Conservation (phyloP, 2,329 filamentous ascomycete species). For the Pyrenophora tritici-repentis region DNA sequence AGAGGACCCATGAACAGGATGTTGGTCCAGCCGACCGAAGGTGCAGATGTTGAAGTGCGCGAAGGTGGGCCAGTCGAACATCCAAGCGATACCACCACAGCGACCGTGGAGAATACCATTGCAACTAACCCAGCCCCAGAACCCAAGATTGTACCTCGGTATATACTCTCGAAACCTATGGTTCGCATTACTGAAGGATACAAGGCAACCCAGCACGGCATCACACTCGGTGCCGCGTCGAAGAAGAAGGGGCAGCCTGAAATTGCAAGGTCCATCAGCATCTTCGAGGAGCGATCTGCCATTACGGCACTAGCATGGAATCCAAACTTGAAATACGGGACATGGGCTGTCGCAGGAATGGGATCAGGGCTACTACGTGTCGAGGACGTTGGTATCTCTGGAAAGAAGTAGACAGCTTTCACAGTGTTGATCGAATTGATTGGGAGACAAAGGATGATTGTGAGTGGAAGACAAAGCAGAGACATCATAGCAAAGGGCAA, state of each 20-base stretch:
- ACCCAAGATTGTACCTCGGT: slow-evolving; percentile 8
- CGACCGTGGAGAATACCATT: neutral
- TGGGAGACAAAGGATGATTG: neutral
- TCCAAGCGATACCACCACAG: neutral
- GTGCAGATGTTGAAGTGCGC: slow-evolving; percentile 1
- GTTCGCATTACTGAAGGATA: slow-evolving; percentile 51
- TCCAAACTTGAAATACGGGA: slow-evolving; percentile 54
- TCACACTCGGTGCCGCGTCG: slow-evolving; percentile 25
- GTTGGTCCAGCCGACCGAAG: neutral
- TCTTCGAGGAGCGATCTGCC: slow-evolving; percentile 53
- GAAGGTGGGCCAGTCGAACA: slow-evolving; percentile 6
- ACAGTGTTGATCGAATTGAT: neutral
- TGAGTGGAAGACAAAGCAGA: neutral
- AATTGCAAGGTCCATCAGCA: slow-evolving; percentile 44
- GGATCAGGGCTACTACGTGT: slow-evolving; percentile 55
- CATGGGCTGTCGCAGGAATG: slow-evolving; percentile 58
- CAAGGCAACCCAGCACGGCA: slow-evolving; percentile 38
- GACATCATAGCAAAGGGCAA: no score
- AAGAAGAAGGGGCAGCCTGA: slow-evolving; percentile 29
- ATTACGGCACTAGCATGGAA: slow-evolving; percentile 57
- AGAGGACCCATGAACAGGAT: slow-evolving; percentile 29
- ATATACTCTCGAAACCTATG: slow-evolving; percentile 30
- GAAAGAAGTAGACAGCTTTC: neutral
- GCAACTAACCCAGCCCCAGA: neutral
- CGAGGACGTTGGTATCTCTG: slow-evolving; percentile 51